These are phyloP conservation scores for Daldinia concentrica DNA, from an alignment of 495 filamentous ascomycete genomes.

Conservation along the genomic window DNA sequence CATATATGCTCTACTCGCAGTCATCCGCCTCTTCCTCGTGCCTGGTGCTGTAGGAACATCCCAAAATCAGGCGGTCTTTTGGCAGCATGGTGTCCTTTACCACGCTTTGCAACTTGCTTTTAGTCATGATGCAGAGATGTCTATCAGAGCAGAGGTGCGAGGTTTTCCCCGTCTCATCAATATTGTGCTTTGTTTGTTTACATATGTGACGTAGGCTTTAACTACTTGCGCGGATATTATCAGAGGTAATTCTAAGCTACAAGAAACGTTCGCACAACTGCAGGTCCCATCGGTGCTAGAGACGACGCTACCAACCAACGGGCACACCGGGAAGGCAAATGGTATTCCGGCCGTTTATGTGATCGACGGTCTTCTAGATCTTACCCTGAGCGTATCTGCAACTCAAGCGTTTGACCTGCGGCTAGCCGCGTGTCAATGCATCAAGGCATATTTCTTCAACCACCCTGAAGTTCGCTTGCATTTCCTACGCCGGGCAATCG, in stretches of 20 bases:
- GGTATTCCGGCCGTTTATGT: constrained; percentile 77
- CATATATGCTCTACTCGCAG: constrained; percentile 86
- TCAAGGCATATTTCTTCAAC: constrained; percentile 88
- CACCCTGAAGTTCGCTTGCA: constrained; percentile 82
- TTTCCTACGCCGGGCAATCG: constrained; percentile 88
- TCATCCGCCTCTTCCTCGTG: constrained; percentile 85
- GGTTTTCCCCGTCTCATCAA: constrained; percentile 37
- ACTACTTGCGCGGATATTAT: constrained; percentile 89
- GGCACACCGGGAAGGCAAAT: constrained; percentile 53
- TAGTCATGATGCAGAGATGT: constrained; percentile 73
- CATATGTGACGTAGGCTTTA: constrained; percentile 67
- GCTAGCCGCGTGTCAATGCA: constrained; percentile 84
- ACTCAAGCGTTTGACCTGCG: constrained; percentile 79
- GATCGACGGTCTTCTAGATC: constrained; percentile 91
- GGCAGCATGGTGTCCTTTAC: constrained; percentile 81
- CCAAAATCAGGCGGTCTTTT: constrained; percentile 86
- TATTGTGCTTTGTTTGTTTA: constrained; percentile 37
- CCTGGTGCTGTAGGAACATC: constrained; percentile 80
- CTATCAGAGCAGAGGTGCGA: constrained; percentile 82
- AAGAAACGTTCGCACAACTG: constrained; percentile 88
- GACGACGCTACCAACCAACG: constrained; percentile 52
- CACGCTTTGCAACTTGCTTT: constrained; percentile 87
- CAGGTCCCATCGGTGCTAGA: constrained; percentile 69
- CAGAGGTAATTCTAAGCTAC: constrained; percentile 77
- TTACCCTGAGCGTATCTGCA: constrained; percentile 74